Evolutionary conservation across 805 yeast genomes (phyloP), one percentile per base, ranked within the genome.

Genomic region (Priceomyces melissophilus): DNA sequence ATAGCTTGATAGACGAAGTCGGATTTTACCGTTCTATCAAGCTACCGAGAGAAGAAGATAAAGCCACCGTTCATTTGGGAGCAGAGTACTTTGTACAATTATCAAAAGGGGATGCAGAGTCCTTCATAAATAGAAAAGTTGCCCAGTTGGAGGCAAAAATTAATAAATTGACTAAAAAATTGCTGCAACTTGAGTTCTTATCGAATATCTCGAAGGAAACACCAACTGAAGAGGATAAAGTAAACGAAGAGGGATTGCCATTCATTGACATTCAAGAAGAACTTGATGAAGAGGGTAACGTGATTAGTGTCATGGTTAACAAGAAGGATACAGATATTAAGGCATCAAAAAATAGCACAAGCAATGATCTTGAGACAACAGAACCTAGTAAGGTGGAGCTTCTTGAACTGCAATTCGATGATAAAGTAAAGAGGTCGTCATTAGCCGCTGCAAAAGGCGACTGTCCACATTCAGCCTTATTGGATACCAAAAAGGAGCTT

Each of bases 211-310:
- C 34, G 34, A 41, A 30, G 37, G 46, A 23, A 23, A 31, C 10
- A 23, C 16, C 31, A 30, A 44, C 20, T 43, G 37, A 43, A 2
- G 42, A 41, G 7, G 45, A 43, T 11, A 43, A 46, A 14, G 40
- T 50, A 7, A 64, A 65, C 15, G 78, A 67, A 3, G 81, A 75
- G 11, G 79, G 71, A 1, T 52, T 81, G 2, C 89, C 87, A 1
- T 66, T 86, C 16, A 79, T 88, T 80, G 96, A 89, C 42, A 90
- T 90, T 15, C 71, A 81, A 39, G 97, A 89, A 55, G 63, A 57
- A 39, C 60, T 90, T 30, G 96, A 89, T 59, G 96, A 87, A 1
- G 81, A 85, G n/a, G 96, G 81, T 0, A 79, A 85, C 44, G 72
- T 89, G 1, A 55, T 84, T 2, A 45, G 48, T 6, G 63, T 50